These are phyloP conservation scores for Excoecaria cochinchinensis DNA, from an alignment of 345 rosid species.

Conservation along the genomic window DNA sequence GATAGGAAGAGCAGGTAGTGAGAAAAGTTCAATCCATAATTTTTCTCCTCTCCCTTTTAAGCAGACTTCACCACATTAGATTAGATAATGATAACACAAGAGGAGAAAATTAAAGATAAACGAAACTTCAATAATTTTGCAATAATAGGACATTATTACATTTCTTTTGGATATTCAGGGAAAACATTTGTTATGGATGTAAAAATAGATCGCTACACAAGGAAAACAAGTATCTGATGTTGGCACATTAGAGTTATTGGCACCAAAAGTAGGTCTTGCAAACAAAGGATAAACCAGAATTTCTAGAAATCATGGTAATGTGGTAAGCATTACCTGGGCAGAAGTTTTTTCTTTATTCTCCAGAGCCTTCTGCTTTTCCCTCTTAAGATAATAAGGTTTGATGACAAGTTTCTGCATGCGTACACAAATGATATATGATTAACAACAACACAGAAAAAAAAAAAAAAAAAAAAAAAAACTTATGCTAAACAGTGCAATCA, in stretches of 20 bases:
- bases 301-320: not conserved
- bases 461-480: not conserved
- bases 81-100: not conserved
- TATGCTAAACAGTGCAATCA: not conserved
- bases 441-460: not conserved
- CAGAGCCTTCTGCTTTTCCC: constrained; percentile 68
- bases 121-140: not conserved
- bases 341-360: constrained; percentile 67
- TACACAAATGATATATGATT: not conserved
- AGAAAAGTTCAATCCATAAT: not conserved
- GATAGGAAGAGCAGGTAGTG: not conserved
- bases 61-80: not conserved
- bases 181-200: not conserved
- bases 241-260: not conserved
- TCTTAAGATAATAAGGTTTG: constrained; percentile 68
- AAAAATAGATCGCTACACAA: not conserved
- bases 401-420: constrained; percentile 65
- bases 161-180: not conserved
- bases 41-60: not conserved
- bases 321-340: constrained; percentile 56
- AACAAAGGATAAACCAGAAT: constrained; percentile 6
- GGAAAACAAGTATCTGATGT: not conserved
- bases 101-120: not conserved
- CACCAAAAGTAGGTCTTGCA: constrained; percentile 3
- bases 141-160: not conserved